A percentile compares a stretch with the other conserved stretches of the same genome.
Evolutionary conservation across 2,329 filamentous ascomycete genomes (phyloP).

Genomic region (Aspergillus neoniger): DNA sequence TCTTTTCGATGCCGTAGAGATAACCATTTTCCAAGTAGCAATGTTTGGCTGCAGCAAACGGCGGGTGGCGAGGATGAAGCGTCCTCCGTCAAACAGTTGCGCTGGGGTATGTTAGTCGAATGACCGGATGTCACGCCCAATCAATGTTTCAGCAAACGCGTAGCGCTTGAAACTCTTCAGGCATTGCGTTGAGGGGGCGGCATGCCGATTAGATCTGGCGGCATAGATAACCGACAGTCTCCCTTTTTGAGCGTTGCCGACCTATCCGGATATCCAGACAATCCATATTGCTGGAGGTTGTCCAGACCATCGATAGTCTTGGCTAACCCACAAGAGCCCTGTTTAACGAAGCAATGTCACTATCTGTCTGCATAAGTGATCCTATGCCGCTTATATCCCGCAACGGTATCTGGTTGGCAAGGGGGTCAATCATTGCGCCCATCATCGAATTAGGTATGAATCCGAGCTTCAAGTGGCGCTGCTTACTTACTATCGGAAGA

Average conservation of each 20-base stretch:
- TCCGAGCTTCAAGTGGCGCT: background rate
- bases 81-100: no score
- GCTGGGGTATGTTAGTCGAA: no score
- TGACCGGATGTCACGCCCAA: no score
- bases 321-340: background rate
- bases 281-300: background rate
- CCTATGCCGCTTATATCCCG: background rate
- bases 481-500: background rate
- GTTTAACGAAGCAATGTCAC: background rate
- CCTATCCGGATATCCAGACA: background rate
- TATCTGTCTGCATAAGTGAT: background rate
- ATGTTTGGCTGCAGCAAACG: background rate
- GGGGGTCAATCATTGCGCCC: background rate
- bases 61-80: no score
- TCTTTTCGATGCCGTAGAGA: background rate
- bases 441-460: background rate
- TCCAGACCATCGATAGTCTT: background rate
- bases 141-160: no score
- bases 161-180: no score
- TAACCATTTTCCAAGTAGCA: background rate
- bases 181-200: background rate
- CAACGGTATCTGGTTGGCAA: background rate
- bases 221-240: background rate
- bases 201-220: background rate
- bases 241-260: background rate